A percentile compares a stretch with the other conserved stretches of the same genome.
These are phyloP conservation scores for Chlorella sp. DNA, from an alignment of 139 green algal genomes.

Conservation along the genomic window DNA sequence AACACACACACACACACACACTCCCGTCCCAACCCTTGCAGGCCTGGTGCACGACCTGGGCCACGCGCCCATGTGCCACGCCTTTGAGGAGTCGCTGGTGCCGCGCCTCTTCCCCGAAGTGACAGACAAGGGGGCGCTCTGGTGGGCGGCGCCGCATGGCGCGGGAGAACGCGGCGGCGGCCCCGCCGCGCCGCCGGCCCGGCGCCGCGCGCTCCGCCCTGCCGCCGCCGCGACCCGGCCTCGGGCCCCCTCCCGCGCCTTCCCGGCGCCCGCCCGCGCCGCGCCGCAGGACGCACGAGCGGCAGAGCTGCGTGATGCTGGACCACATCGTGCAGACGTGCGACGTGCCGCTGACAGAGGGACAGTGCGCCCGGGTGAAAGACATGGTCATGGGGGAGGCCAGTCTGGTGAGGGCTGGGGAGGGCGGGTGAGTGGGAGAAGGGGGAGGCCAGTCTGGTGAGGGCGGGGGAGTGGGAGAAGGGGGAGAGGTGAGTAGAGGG, in stretches of 20 bases:
- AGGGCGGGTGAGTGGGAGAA: too few relatives aligned
- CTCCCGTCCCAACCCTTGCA: conserved; percentile 36
- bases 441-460: too few relatives aligned
- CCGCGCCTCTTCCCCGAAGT: conserved; percentile 4
- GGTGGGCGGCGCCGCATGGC: too few relatives aligned
- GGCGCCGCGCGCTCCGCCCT: background rate
- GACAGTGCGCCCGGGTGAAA: conserved; percentile 12
- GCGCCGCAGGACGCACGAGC: conserved; percentile 28
- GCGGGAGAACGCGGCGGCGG: too few relatives aligned
- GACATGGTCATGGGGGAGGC: conserved; percentile 8
- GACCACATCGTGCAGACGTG: conserved; percentile 19
- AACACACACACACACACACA: too few relatives aligned
- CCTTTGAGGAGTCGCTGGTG: conserved; percentile 78
- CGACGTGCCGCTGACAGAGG: background rate
- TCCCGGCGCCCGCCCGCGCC: background rate
- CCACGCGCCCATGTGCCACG: conserved; percentile 86
- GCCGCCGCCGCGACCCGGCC: too few relatives aligned
- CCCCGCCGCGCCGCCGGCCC: too few relatives aligned
- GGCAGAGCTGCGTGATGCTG: conserved; percentile 8
- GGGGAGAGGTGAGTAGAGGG: too few relatives aligned
- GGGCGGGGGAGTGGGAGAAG: too few relatives aligned
- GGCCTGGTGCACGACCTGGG: conserved; percentile 91
- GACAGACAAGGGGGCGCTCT: too few relatives aligned
- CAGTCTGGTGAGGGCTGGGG: too few relatives aligned
- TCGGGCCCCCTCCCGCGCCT: background rate